These are phyloP conservation scores for Heracleum sosnowskyi DNA, from an alignment of 129 eudicot species.

Conservation along the genomic window DNA sequence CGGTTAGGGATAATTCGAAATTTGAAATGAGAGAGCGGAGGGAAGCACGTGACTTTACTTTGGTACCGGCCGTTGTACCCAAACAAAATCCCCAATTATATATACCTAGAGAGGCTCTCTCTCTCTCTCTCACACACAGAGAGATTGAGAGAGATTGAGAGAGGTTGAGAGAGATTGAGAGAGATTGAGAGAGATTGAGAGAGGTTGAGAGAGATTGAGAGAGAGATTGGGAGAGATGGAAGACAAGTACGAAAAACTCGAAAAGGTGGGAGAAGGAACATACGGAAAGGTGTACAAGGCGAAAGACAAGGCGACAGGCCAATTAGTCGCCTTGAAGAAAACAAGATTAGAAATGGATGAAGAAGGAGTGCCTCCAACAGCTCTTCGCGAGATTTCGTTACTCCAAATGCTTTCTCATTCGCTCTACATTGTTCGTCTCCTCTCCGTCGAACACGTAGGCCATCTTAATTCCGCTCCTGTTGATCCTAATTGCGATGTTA, in stretches of 20 bases:
- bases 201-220: too few relatives aligned
- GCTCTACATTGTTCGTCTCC: constrained; percentile 75
- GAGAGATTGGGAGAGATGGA: constrained; percentile 16
- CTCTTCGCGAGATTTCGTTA: constrained; percentile 81
- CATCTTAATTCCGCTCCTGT: background rate
- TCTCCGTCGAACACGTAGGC: constrained; percentile 73
- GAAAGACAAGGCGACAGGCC: constrained; percentile 75
- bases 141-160: background rate
- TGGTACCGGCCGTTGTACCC: background rate
- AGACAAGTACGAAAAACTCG: constrained; percentile 88
- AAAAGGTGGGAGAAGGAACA: constrained; percentile 97
- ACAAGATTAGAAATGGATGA: constrained; percentile 97
- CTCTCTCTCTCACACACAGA: too few relatives aligned
- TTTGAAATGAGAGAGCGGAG: background rate
- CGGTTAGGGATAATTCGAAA: background rate
- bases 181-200: background rate
- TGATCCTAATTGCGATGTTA: background rate
- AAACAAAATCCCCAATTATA: background rate
- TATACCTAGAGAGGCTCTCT: too few relatives aligned
- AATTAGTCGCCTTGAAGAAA: constrained; percentile 83
- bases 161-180: background rate
- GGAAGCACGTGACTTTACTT: background rate
- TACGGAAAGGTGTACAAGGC: constrained; percentile 99
- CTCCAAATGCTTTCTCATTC: constrained; percentile 88
- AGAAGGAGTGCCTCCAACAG: constrained; percentile 96